Base-by-base conservation (phyloP, 768 basidiomycete species). In the Boletus rubroflammeus region DNA sequence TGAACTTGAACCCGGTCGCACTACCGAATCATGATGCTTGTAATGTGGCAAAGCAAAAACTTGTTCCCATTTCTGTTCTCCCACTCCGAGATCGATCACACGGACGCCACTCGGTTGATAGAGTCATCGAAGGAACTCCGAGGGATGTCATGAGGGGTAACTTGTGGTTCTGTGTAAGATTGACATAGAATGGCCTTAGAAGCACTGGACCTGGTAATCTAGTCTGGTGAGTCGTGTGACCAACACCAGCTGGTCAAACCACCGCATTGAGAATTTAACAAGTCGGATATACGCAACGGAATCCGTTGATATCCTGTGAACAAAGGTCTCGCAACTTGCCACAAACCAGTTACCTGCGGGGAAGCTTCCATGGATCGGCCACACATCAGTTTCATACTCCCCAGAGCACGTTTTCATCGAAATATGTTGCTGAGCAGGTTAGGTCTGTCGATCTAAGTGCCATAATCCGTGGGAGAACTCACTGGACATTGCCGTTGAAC, bases 51-150 rank as follows among this genome's bases (percentile, higher is more conserved):
- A 54, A 45, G 44, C 28, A 32, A 32, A 25, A 26, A 13, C 50
- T 38, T 28, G 46, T 48, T 60, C 48, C 54, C 49, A 42, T 47
- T 60, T 44, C 55, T 50, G 36, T 29, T 6, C 47, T 45, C 31
- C 15, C 35, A n/a, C n/a, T n/a, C n/a, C n/a, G n/a, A 23, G 23
- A 44, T 39, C 35, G 35, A 13, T 32, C 31, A 32, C 36, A 38
- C 35, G 8, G 17, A 9, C 2, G 36, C 17, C n/a, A 38, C 17
- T 10, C 36, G 0, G 35, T n/a, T 17, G 5, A 36, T 15, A 36
- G 35, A 34, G 15, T 36, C 35, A 36, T 10, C 35, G n/a, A 17
- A 36, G n/a, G 35, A 0, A 17, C 17, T 36, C n/a, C n/a, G 17
- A 40, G 13, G 39, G 39, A 23, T 21, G 13, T 21, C 21, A 23